Base-by-base conservation (phyloP, 1,284 basidiomycete species). In the Austroboletus niveus region DNA sequence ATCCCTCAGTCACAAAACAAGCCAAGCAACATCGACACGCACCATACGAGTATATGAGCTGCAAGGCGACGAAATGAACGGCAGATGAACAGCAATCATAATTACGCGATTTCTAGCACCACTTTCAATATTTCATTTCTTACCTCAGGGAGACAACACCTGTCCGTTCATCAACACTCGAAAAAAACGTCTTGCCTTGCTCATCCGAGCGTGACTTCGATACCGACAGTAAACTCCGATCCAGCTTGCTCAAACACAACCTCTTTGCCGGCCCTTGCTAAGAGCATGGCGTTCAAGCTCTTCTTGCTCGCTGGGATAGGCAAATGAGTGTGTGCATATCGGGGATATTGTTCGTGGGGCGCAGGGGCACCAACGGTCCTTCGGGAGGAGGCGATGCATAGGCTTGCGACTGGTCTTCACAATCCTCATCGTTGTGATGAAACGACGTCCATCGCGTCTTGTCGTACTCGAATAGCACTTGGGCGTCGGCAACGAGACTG, bases 331-430 rank as follows among this genome's bases (percentile, higher is more conserved):
- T 67, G 65, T 1, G 68, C 65, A 42, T 67, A 67, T 48, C 54
- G 59, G 8, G 60, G 66, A 39, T 57, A 57, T 24, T 56, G 51
- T 38, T 70, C 60, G 14, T 56, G 52, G 38, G 67, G 53, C 4
- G 60, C 49, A n/a, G 48, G 49, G 31, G 56, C 27, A 14, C 4
- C 17, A 68, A 22, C 1, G 69, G 66, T 7, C 64, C 64, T 11
- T 57, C 56, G 1, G 69, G 65, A 20, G 67, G 65, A 43, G 69
- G 65, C 14, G 53, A 56, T 34, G 66, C 65, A 41, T 67, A 67
- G 14, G 54, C 52, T 42, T 54, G 65, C 5, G 69, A 69, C 44
- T 69, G 45, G 49, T 67, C 65, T 39, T 70, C 55, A 32, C 35
- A 66, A 10, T 30, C 49, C 50, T 56, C 57, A 14, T 62, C 51